phyloP scores from a whole-genome alignment of 768 basidiomycete species.

The Kondoa malvinella region DNA sequence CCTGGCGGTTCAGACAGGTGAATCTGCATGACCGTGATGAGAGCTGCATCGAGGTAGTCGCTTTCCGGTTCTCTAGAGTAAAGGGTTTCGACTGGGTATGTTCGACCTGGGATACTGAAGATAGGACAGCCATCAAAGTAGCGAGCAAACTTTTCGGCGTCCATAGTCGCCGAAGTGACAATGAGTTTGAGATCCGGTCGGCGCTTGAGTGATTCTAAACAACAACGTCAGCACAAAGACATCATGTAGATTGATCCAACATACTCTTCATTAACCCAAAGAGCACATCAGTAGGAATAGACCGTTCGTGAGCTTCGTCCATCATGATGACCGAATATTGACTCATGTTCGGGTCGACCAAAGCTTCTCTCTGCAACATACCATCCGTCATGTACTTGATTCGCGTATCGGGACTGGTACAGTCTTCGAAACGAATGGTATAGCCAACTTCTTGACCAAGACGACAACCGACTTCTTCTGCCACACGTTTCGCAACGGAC shows the following conservation, averaged over 20 bases:
- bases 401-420: constrained; percentile 91
- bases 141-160: constrained; percentile 97
- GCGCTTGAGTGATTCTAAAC: constrained; percentile 74
- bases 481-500: constrained; percentile 95
- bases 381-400: constrained; percentile 99
- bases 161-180: constrained; percentile 95
- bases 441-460: constrained; percentile 96
- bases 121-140: constrained; percentile 99
- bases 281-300: constrained; percentile 93
- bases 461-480: constrained; percentile 95
- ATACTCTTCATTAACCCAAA: constrained; percentile 84
- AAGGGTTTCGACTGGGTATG: constrained; percentile 94
- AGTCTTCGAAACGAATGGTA: constrained; percentile 97
- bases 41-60: constrained; percentile 92
- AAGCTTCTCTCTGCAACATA: constrained; percentile 91
- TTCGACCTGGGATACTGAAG: constrained; percentile 98
- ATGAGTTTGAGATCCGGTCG: constrained; percentile 93
- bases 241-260: constrained; percentile 18
- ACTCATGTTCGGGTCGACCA: constrained; percentile 85
- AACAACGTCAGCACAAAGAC: constrained; percentile 18
- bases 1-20: constrained; percentile 95
- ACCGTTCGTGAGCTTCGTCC: constrained; percentile 96
- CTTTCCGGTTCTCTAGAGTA: constrained; percentile 97
- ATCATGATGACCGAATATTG: constrained; percentile 92
- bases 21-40: constrained; percentile 99